A percentile compares a stretch with the other conserved stretches of the same genome.
phyloP scores from a whole-genome alignment of 192 early-diverging fungal species.

The Jimgerdemannia flammicorona region DNA sequence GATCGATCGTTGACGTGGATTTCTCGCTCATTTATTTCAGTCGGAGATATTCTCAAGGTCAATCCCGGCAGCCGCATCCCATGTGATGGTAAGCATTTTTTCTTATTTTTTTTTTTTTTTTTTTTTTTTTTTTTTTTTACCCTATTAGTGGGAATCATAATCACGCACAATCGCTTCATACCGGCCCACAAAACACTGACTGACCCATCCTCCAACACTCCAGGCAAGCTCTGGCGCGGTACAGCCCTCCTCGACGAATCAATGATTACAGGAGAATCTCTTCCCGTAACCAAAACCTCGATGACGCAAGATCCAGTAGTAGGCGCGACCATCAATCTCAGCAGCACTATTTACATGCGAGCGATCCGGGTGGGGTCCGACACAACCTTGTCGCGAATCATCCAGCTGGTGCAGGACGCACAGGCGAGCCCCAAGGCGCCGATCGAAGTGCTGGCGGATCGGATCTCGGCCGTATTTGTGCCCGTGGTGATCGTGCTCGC shows the following conservation, averaged over 20 bases:
- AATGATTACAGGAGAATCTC: slow-evolving; percentile 81
- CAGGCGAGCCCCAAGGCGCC: slow-evolving; percentile 58
- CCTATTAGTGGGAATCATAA: too few relatives aligned
- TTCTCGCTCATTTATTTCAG: slow-evolving; percentile 16
- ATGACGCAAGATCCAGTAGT: slow-evolving; percentile 47
- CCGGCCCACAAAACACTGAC: too few relatives aligned
- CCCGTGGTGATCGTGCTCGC: slow-evolving; percentile 57
- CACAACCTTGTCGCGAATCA: slow-evolving; percentile 60
- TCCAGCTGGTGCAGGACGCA: slow-evolving; percentile 61
- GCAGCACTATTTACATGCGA: slow-evolving; percentile 55
- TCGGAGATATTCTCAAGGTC: slow-evolving; percentile 75
- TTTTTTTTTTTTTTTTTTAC: too few relatives aligned
- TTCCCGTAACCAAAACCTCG: slow-evolving; percentile 54
- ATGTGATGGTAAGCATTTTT: slow-evolving; percentile 58
- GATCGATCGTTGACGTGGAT: too few relatives aligned
- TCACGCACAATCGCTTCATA: too few relatives aligned
- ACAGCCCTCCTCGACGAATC: slow-evolving; percentile 66
- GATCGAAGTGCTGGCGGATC: slow-evolving; percentile 62
- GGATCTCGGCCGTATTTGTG: slow-evolving; percentile 59
- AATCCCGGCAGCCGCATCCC: slow-evolving; percentile 65
- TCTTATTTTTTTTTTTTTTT: slow-evolving; percentile 7
- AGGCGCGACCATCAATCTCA: slow-evolving; percentile 64
- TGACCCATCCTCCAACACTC: too few relatives aligned
- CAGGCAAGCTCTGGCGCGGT: slow-evolving; percentile 25
- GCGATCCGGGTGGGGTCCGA: slow-evolving; percentile 59